These are phyloP conservation scores for Parietichytrium sp. DNA, from an alignment of 108 stramenopile species.

Conservation along the genomic window DNA sequence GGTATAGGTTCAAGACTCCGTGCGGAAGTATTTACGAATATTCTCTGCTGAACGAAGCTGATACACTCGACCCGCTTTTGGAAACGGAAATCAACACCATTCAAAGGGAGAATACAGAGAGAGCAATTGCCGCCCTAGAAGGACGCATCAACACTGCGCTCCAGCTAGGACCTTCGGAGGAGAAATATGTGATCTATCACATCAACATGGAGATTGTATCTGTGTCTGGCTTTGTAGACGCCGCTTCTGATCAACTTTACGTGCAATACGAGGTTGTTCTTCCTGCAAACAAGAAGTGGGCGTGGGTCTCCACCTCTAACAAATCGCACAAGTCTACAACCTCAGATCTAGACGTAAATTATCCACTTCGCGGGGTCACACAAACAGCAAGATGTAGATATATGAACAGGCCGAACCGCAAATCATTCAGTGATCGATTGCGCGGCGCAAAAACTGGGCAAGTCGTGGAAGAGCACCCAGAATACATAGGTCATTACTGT, in stretches of 20 bases:
- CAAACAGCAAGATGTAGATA: constrained; percentile 2
- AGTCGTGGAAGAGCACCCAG: too few species aligned
- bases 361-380: constrained; percentile 5
- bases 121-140: neutral
- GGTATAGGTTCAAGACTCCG: constrained; percentile 24
- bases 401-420: too few species aligned
- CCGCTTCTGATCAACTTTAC: neutral
- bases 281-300: neutral
- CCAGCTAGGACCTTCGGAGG: neutral
- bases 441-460: too few species aligned
- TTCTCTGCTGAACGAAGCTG: constrained; percentile 6
- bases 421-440: too few species aligned
- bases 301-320: neutral
- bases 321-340: too few species aligned
- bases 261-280: constrained; percentile 13
- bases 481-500: too few species aligned
- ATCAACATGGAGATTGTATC: neutral
- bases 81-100: constrained; percentile 29
- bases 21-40: constrained; percentile 18
- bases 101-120: constrained; percentile 7
- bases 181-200: neutral
- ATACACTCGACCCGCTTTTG: neutral
- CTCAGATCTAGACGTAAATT: too few species aligned
- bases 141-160: neutral
- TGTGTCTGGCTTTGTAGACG: neutral